Base-by-base conservation (phyloP, 352 stramenopile genomes). In the Phytophthora pini region DNA sequence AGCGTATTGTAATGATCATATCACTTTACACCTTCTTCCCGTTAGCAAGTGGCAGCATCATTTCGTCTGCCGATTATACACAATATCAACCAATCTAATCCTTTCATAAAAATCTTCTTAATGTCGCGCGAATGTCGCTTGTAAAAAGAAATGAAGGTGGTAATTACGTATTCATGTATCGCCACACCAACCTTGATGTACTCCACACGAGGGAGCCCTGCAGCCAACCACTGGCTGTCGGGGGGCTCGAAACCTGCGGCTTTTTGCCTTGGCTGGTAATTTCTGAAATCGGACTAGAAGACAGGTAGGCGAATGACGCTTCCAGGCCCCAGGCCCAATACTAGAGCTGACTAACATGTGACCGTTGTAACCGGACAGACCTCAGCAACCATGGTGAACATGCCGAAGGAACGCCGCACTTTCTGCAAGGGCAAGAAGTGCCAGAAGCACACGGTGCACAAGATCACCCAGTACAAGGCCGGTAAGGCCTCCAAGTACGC, bases 401-500 rank as follows among this genome's bases (percentile, higher is more conserved):
- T 99, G 79, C 98, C 98, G 71, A 99, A 99, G 86, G 97, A 99
- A 94, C 96, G 97, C 74, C 97, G 95, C 79, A 99, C 98, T 56
- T 99, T 93, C 77, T 99, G 98, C 88, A 99, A 99, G 85, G 91
- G 85, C 76, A 98, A 98, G 85, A 98, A 98, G 82, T 99, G 98
- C 95, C 87, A 90, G 65, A 99, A 99, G 91, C 98, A 99, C 87
- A 98, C 95, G 48, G 72, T 98, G 52, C 97, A 99, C 92, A 99
- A 99, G 91, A 98, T 99, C 51, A 99, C 97, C 49, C 98, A 99
- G 88, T 99, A 99, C 97, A 99, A 99, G 88, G 87, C 97, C 55
- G 98, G 98, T 68, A 99, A 99, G 88, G 98, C 98, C 36, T 99
- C 96, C 62, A 99, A 99, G 89, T 99, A 98, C 83, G 97, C 98